phyloP scores from a whole-genome alignment of 495 filamentous ascomycete genomes.

The Penicillium bialowiezense region DNA sequence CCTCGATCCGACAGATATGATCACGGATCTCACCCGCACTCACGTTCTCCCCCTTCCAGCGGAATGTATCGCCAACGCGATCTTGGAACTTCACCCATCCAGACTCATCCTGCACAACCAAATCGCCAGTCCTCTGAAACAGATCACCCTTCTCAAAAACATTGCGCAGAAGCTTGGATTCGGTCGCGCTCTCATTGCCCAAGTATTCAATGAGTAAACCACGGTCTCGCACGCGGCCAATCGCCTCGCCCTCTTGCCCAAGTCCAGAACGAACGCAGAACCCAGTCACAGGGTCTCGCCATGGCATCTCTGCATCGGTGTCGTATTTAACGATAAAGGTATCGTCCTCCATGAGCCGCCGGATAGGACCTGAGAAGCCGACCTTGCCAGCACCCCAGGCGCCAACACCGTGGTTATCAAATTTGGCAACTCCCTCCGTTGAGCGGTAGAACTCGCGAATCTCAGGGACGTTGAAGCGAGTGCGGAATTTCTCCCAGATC shows the following conservation, averaged over 20 bases:
- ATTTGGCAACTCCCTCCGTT: conserved; percentile 73
- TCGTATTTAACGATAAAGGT: conserved; percentile 68
- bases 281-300: conserved; percentile 66
- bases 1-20: conserved; percentile 44
- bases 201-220: conserved; percentile 79
- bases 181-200: conserved; percentile 68
- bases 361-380: conserved; percentile 68
- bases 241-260: conserved; percentile 76
- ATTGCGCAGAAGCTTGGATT: conserved; percentile 72
- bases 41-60: conserved; percentile 95
- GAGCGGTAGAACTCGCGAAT: conserved; percentile 89
- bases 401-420: conserved; percentile 73
- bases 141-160: conserved; percentile 80
- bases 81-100: conserved; percentile 80
- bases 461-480: conserved; percentile 75
- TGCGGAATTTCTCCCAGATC: conserved; percentile 83
- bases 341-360: conserved; percentile 51
- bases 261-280: conserved; percentile 59
- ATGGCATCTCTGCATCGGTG: conserved; percentile 64
- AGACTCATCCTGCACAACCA: conserved; percentile 67
- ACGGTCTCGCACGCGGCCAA: conserved; percentile 63
- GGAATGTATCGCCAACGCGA: conserved; percentile 90
- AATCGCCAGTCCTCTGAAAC: conserved; percentile 83
- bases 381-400: conserved; percentile 75
- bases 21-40: conserved; percentile 67